phyloP scores from a whole-genome alignment of 2,329 filamentous ascomycete species.

The Aspergillus proliferans region DNA sequence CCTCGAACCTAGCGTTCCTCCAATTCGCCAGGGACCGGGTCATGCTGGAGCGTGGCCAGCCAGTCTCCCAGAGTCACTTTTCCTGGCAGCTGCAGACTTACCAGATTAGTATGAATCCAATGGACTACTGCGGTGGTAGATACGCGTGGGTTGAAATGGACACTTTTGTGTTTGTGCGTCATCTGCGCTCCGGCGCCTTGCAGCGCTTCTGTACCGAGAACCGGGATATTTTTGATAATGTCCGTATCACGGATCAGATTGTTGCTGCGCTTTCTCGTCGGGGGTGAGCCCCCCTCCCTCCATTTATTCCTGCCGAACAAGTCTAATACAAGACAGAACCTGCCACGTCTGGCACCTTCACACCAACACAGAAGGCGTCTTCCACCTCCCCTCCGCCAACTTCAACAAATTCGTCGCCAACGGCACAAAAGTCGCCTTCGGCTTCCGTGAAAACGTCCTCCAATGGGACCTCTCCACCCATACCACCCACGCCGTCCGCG shows the following conservation, averaged over 20 bases:
- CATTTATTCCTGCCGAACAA: not conserved
- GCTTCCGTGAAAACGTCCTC: conserved; percentile 13
- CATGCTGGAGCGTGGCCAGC: conserved; percentile 19
- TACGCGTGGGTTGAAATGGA: conserved; percentile 14
- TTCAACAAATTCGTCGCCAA: conserved; percentile 14
- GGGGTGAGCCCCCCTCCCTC: conserved; percentile 12
- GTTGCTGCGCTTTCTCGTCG: conserved; percentile 15
- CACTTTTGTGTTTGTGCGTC: conserved; percentile 9
- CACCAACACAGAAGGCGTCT: conserved; percentile 13
- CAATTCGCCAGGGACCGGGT: conserved; percentile 16
- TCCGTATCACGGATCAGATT: conserved; percentile 16
- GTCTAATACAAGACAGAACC: conserved; percentile 13
- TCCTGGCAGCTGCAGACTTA: not conserved
- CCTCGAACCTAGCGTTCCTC: conserved; percentile 6
- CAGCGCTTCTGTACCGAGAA: conserved; percentile 17
- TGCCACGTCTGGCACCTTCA: conserved; percentile 27
- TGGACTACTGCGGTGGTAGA: conserved; percentile 16
- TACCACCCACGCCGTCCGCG: conserved; percentile 9
- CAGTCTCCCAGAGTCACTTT: conserved; percentile 4
- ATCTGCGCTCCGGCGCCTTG: conserved; percentile 6
- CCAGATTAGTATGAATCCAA: not conserved
- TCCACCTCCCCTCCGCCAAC: conserved; percentile 22
- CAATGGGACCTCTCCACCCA: conserved; percentile 17
- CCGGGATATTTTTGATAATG: conserved; percentile 10
- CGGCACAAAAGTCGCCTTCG: conserved; percentile 17